Conservation (phyloP, 2,329 filamentous ascomycete genomes). For the Fusarium napiforme region DNA sequence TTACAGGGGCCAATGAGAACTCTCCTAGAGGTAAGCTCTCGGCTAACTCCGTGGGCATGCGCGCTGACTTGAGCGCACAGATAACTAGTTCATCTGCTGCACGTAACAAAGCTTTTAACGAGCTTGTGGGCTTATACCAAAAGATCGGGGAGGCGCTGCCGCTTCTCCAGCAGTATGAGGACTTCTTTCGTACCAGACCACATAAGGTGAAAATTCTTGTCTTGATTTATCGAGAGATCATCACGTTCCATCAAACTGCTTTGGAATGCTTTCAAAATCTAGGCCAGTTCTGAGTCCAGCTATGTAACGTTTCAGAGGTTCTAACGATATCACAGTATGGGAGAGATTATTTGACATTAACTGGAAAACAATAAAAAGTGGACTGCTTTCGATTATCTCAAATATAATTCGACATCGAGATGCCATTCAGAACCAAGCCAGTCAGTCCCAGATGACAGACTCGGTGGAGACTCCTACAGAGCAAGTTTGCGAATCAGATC, state of each 20-base stretch:
- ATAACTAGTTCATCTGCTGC: accelerated
- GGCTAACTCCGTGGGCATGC: accelerated
- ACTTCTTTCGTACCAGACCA: background rate
- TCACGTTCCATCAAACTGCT: accelerated
- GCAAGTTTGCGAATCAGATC: accelerated
- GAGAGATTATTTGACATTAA: background rate
- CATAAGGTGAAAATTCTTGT: background rate
- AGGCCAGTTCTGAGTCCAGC: accelerated
- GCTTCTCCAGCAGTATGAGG: background rate
- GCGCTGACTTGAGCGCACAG: accelerated
- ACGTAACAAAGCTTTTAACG: accelerated
- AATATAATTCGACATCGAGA: accelerated
- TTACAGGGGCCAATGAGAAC: background rate
- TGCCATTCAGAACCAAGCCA: background rate
- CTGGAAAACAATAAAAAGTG: accelerated
- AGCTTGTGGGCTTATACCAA: background rate
- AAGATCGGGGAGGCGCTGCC: background rate
- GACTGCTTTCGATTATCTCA: accelerated
- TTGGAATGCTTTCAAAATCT: background rate
- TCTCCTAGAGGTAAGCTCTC: accelerated
- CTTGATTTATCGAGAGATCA: accelerated
- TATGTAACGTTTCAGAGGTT: accelerated
- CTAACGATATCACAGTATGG: accelerated
- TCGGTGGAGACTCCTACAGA: accelerated
- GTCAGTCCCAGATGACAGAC: background rate